Evolutionary conservation across 2,329 filamentous ascomycete species (phyloP), one percentile per base, ranked within the genome.

Genomic region (Fusarium sp.): DNA sequence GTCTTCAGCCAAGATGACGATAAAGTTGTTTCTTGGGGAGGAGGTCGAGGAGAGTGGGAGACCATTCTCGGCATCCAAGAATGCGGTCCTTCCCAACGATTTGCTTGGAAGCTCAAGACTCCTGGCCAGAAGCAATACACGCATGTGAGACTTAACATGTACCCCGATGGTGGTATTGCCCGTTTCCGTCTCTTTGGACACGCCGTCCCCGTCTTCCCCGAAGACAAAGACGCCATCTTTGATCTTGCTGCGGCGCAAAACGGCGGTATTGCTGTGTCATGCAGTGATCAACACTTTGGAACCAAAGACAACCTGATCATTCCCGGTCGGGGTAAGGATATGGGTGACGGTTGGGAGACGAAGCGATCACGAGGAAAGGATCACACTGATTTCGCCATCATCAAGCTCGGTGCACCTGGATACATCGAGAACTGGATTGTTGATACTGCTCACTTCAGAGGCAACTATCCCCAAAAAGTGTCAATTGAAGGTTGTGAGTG

Each of bases 331-430:
- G 92, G 92, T 44, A 90, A 91, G 78, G 92, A 96, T 81, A 96
- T 96, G 93, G 91, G 92, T 53, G 93, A 95, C 78, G 93, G 93
- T 10, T 96, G 93, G 93, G 93, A 96, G 82, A 96, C 93, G 59
- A 89, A 91, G 71, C 87, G 93, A 57, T 93, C 91, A 38, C 84
- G 93, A 52, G 89, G 86, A 53, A 89, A 88, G 79, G 89, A 85
- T 46, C 93, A 96, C 79, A 82, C 92, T 22, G 93, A 96, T 80
- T 96, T 93, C 92, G 85, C 90, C n/a, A 89, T 95, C 72, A 88
- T 96, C 70, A 87, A 88, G 50, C 87, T 96, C 22, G 93, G 92
- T 25, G 87, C 88, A 0, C 85, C 88, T 7, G 91, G 89, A 10
- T 84, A 84, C 63, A 86, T 92, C 66, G 87, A 90, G 75, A 89